Base-by-base conservation (phyloP, 345 rosid species). In the Clausena lansium region DNA sequence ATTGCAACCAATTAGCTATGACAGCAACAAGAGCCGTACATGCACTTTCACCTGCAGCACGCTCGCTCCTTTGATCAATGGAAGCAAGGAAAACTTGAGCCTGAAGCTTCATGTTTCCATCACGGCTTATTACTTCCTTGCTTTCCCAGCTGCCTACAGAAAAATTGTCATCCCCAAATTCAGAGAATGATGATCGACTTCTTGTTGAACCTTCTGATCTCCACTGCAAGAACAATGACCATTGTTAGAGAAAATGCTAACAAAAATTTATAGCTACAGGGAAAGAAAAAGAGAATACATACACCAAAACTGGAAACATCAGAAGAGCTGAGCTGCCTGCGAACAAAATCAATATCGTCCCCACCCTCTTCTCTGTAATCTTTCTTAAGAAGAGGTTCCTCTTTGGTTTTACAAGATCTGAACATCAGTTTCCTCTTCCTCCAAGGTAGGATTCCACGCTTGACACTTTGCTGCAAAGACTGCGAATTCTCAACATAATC, bases 41-140 rank as follows among this genome's bases (percentile, higher is more conserved):
- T 17, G 97, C 94, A 67, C 97, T 90, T 75, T 84, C 93, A 8
- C 97, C 97, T 1, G 92, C 93, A 22, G 94, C 97, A 65, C 86
- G 86, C 71, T 88, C 90, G 20, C 90, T 90, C 63, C 92, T 81
- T 74, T 90, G 94, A 79, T 92, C 97, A 17, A 89, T 90, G 1
- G 94, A 90, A 47, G 93, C 93, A 24, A 90, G 87, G 76, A 92
- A 92, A 69, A 92, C 91, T 22, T 84, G 77, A 6, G 88, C 85
- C 67, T 83, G 84, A 33, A 92, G 89, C 77, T 85, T 89, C 87
- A 89, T 41, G 73, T 82, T 75, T 47, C 92, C 92, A 22, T 92
- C 92, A 74, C 97, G 80, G 80, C 91, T 89, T 36, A 78, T 59
- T 52, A 90, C 83, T 83, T 89, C 90, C 83, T 84, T 90, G 27